Percentiles rank a stretch among this genome's conserved stretches.
These are phyloP conservation scores for Ampelomyces quisqualis DNA, from an alignment of 2,329 filamentous ascomycete genomes.

Conservation along the genomic window DNA sequence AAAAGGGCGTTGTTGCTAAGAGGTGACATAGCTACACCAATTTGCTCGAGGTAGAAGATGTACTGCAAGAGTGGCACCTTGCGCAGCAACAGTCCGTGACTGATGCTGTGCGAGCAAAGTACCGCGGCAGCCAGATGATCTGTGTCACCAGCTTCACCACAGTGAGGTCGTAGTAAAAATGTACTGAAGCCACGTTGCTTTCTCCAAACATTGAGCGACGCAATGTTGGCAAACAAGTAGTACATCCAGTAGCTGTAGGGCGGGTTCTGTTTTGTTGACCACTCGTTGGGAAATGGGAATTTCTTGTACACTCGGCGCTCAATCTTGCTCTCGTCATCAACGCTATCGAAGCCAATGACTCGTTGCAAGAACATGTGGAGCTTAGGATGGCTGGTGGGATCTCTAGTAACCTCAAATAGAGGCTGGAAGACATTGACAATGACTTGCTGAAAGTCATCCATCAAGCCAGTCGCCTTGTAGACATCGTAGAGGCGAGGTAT, in stretches of 20 bases:
- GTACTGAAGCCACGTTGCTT: slow-evolving; percentile 94
- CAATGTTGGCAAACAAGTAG: slow-evolving; percentile 91
- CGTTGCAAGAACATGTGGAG: slow-evolving; percentile 92
- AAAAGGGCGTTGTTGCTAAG: slow-evolving; percentile 97
- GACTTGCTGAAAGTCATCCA: slow-evolving; percentile 88
- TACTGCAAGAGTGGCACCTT: slow-evolving; percentile 96
- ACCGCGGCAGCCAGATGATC: slow-evolving; percentile 92
- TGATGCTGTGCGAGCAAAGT: slow-evolving; percentile 94
- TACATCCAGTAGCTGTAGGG: slow-evolving; percentile 99
- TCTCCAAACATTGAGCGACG: slow-evolving; percentile 87
- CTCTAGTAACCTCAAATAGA: slow-evolving; percentile 88
- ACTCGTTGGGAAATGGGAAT: slow-evolving; percentile 84
- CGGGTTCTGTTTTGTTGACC: slow-evolving; percentile 91
- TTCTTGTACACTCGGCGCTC: slow-evolving; percentile 94
- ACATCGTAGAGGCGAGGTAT: slow-evolving; percentile 93
- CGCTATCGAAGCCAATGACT: slow-evolving; percentile 95
- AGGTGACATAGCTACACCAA: slow-evolving; percentile 99
- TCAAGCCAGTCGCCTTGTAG: slow-evolving; percentile 84
- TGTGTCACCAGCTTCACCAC: slow-evolving; percentile 93
- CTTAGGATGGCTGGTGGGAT: slow-evolving; percentile 84
- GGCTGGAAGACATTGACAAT: slow-evolving; percentile 90
- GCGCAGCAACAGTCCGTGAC: slow-evolving; percentile 85
- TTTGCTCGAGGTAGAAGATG: slow-evolving; percentile 96
- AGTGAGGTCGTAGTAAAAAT: slow-evolving; percentile 88
- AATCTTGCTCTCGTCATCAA: slow-evolving; percentile 96